Evolutionary conservation across 768 basidiomycete species (phyloP), one percentile per base, ranked within the genome.

Genomic region (Hebeloma cylindrosporum): DNA sequence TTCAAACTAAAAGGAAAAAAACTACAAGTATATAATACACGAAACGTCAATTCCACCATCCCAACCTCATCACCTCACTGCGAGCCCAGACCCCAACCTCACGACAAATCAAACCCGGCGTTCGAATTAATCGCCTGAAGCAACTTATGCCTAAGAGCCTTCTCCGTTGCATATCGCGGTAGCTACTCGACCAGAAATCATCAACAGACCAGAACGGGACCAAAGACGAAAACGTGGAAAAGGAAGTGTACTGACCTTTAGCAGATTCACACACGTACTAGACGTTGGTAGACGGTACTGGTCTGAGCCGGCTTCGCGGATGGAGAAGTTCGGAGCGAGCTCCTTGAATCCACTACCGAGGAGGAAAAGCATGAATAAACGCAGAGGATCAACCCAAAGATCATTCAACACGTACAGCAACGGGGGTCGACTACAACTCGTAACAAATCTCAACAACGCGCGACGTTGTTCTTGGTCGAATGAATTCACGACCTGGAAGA

Each of bases 101-200:
- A 96, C 7, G 93, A 96, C 38, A 97, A 71, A 68, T 97, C 94
- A 51, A 98, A 98, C 1, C 94, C 94, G 3, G 93, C 90, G 30
- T 84, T 85, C 0, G 91, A 82, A 32, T 75, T 85, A 58, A 98
- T 90, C 1, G 93, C 90, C 57, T 92, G 86, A 4, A 94, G 58
- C 21, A 97, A 69, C 64, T 96, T 97, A 37, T 78, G 69, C 7
- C 79, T 73, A 17, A 98, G 70, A 2, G 78, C 71, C 16, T 65
- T 63, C 60, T 88, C 85, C 54, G 69, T 81, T 42, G 68, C 64
- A 60, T 91, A 90, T 28, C 75, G 67, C 10, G 89, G 89, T 10
- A 93, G 75, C 86, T 90, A 48, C 5, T 10, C 0, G n/a, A 16
- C 4, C 31, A 25, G 17, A 11, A 7, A 17, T 30, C 20, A 32